phyloP scores from a whole-genome alignment of 495 filamentous ascomycete species.

The Chlorociboria aeruginascens region DNA sequence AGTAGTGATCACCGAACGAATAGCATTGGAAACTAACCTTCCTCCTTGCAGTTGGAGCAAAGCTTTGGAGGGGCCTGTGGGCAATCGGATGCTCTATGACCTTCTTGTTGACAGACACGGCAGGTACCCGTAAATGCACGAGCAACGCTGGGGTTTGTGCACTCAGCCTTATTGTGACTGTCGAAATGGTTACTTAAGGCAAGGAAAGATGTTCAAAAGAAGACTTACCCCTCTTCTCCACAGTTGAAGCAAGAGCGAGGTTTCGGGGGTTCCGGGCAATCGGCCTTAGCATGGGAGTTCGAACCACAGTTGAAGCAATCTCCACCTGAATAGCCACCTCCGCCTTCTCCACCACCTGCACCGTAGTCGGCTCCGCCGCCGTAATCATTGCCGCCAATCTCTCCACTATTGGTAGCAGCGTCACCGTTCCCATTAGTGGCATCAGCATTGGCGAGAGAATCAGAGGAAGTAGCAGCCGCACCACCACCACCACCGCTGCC shows the following conservation, averaged over 20 bases:
- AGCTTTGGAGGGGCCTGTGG: constrained; percentile 47
- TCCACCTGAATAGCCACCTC: constrained; percentile 26
- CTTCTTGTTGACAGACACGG: constrained; percentile 56
- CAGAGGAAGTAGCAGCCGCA: constrained; percentile 1
- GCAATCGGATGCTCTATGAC: constrained; percentile 57
- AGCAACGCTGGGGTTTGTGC: constrained; percentile 45
- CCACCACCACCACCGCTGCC: constrained; percentile 3
- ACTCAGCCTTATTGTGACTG: constrained; percentile 52
- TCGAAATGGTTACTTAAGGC: neutral
- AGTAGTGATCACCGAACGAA: neutral
- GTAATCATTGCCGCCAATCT: neutral
- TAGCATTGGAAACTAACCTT: constrained; percentile 39
- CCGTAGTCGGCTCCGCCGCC: constrained; percentile 22
- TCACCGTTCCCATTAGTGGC: neutral
- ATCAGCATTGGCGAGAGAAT: neutral
- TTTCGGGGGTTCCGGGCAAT: constrained; percentile 28
- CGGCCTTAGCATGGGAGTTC: constrained; percentile 38
- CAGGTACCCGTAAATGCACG: constrained; percentile 54
- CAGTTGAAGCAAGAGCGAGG: constrained; percentile 40
- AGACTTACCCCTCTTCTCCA: constrained; percentile 29
- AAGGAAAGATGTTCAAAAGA: neutral
- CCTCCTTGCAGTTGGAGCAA: constrained; percentile 66
- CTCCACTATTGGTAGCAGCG: neutral
- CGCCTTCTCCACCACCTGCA: constrained; percentile 31
- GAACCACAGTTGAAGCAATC: constrained; percentile 75